Conservation (phyloP, 176 grass and related monocot genomes). For the Bromus sterilis region DNA sequence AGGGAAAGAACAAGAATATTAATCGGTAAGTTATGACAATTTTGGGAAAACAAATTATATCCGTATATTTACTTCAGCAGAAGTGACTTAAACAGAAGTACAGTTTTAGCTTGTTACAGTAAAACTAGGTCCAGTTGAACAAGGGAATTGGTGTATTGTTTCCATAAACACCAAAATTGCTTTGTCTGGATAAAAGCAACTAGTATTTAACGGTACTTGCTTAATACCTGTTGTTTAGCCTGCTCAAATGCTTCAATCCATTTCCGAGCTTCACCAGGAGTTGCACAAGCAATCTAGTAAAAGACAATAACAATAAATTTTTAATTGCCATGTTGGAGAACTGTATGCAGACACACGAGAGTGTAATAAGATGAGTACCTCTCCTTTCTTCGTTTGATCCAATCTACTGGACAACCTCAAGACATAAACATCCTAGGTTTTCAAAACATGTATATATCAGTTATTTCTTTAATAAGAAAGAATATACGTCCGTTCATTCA, state of each 20-base stretch:
- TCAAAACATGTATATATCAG: conserved; percentile 14
- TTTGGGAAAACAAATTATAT: neutral
- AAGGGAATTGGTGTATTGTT: neutral
- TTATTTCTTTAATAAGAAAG: conserved; percentile 11
- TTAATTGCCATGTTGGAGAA: conserved; percentile 6
- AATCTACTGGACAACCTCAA: conserved; percentile 66
- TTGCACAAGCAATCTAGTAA: conserved; percentile 83
- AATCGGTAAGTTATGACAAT: neutral
- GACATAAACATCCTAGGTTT: conserved; percentile 61
- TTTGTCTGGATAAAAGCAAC: neutral
- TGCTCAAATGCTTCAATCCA: conserved; percentile 91
- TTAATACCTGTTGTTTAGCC: conserved; percentile 77
- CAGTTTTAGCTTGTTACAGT: neutral
- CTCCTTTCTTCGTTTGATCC: conserved; percentile 88
- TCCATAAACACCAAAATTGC: neutral
- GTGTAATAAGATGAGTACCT: conserved; percentile 39
- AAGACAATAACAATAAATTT: neutral
- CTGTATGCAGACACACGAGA: conserved; percentile 2
- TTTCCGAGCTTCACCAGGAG: conserved; percentile 53
- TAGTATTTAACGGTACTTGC: neutral
- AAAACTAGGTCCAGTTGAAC: conserved; percentile 2
- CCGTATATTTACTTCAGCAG: neutral
- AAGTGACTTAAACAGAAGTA: neutral
- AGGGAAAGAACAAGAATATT: neutral
- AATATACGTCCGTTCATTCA: neutral